phyloP scores from a whole-genome alignment of 2,329 filamentous ascomycete species.

The Fusarium robinianum region DNA sequence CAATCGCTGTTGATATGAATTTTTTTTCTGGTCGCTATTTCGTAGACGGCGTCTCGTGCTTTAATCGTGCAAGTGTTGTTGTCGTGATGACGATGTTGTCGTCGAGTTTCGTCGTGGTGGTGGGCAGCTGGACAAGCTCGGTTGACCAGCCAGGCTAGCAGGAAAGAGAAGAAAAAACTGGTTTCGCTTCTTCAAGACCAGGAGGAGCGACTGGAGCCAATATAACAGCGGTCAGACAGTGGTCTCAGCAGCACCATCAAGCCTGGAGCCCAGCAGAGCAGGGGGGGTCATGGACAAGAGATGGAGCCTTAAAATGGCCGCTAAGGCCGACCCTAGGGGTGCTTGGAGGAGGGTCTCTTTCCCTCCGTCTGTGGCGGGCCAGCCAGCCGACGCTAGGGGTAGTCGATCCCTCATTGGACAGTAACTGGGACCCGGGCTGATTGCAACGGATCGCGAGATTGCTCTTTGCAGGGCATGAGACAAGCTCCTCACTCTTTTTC shows the following conservation, averaged over 20 bases:
- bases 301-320: slow-evolving; percentile 8
- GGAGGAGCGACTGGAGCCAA: slow-evolving; percentile 28
- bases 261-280: slow-evolving; percentile 2
- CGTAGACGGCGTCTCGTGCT: neutral
- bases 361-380: slow-evolving; percentile 18
- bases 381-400: slow-evolving; percentile 18
- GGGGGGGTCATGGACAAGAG: slow-evolving; percentile 32
- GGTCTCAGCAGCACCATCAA: slow-evolving; percentile 27
- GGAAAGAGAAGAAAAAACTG: slow-evolving; percentile 16
- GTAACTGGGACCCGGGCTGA: slow-evolving; percentile 15
- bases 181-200: slow-evolving; percentile 14
- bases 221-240: slow-evolving; percentile 24
- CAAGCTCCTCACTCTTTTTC: slow-evolving; percentile 27
- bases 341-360: too few relatives aligned
- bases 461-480: slow-evolving; percentile 34
- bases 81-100: slow-evolving; percentile 13
- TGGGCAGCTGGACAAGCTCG: slow-evolving; percentile 11
- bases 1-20: neutral
- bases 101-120: slow-evolving; percentile 5
- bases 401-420: slow-evolving; percentile 24
- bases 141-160: slow-evolving; percentile 7
- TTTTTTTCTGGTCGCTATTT: neutral
- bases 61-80: slow-evolving; percentile 1
- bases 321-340: slow-evolving; percentile 29
- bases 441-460: slow-evolving; percentile 37